Evolutionary conservation across 2,329 filamentous ascomycete species (phyloP), one percentile per base, ranked within the genome.

Genomic region (Aspergillus proliferans): DNA sequence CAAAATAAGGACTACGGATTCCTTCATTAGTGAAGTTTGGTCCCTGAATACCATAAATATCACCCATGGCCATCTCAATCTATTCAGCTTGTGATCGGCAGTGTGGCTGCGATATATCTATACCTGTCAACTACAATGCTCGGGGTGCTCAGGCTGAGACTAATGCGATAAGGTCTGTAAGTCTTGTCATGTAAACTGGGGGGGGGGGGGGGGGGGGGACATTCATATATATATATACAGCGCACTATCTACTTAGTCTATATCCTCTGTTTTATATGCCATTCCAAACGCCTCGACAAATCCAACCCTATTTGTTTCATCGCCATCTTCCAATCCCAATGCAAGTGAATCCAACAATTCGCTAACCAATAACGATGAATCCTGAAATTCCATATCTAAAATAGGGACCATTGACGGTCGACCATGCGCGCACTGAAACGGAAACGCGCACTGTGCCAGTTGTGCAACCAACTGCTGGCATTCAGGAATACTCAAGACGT

Each of bases 341-440:
- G 9, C 38, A 21, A 40, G 8, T 10, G 18, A 18, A 21, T 14
- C 38, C 38, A 19, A 21, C 38, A 3, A 12, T 19, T 15, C 5
- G 15, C 5, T 40, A 15, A 22, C 38, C 38, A 8, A 7, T 10
- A 22, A 40, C n/a, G 34, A 19, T 19, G 38, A 40, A 19, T 30
- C 26, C 26, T 40, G 38, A 36, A 36, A n/a, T 18, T 56, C 55
- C 26, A 73, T 43, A 49, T 69, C 67, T 36, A 71, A 56, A 34
- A 76, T 59, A 8, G 74, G 73, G 14, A 75, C 59, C 68, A 76
- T 73, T 21, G 72, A 74, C 9, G 74, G 74, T 39, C 75, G 66
- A 28, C 75, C 75, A 60, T 77, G 75, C 15, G 75, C 75, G 52
- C 75, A 77, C 46, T 76, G 73, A 49, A 77, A 77, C 1, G 75